Conservation (phyloP, 2,329 filamentous ascomycete species). For the Didymella sp. region DNA sequence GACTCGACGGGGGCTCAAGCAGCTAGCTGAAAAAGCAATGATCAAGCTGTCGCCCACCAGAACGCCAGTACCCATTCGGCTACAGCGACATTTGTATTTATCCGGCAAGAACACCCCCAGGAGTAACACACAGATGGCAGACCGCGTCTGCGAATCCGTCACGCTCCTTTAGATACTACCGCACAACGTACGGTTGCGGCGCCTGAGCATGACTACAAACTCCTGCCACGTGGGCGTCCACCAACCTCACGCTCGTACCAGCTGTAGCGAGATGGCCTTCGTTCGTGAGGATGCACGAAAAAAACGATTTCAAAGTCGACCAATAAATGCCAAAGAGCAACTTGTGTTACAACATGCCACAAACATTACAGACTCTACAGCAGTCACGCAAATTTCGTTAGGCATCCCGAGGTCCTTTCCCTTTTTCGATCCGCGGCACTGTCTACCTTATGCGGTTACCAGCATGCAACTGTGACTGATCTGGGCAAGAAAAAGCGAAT, state of each 20-base stretch:
- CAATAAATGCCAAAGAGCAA: constrained; percentile 12
- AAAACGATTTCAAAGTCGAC: background rate
- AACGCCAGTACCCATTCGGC: constrained; percentile 12
- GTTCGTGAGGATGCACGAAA: constrained; percentile 1
- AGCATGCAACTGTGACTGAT: constrained; percentile 25
- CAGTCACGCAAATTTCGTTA: background rate
- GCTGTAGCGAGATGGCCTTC: constrained; percentile 4
- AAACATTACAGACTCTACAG: background rate
- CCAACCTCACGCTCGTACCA: background rate
- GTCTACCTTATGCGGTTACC: constrained; percentile 16
- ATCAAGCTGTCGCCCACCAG: background rate
- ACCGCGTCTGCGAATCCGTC: constrained; percentile 2
- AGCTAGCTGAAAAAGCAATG: constrained; percentile 18
- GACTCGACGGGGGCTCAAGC: constrained; percentile 15
- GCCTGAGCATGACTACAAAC: background rate
- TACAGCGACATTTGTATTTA: constrained; percentile 8
- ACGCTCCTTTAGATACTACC: background rate
- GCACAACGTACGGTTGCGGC: constrained; percentile 2
- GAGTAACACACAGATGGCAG: background rate
- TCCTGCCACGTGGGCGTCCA: constrained; percentile 7
- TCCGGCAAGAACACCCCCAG: background rate
- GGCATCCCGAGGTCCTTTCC: constrained; percentile 8
- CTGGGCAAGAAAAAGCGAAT: constrained; percentile 33
- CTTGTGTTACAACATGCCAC: constrained; percentile 2
- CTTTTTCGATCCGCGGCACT: constrained; percentile 20